Base-by-base conservation (phyloP, 2,329 filamentous ascomycete species). In the Biscogniauxia marginata region DNA sequence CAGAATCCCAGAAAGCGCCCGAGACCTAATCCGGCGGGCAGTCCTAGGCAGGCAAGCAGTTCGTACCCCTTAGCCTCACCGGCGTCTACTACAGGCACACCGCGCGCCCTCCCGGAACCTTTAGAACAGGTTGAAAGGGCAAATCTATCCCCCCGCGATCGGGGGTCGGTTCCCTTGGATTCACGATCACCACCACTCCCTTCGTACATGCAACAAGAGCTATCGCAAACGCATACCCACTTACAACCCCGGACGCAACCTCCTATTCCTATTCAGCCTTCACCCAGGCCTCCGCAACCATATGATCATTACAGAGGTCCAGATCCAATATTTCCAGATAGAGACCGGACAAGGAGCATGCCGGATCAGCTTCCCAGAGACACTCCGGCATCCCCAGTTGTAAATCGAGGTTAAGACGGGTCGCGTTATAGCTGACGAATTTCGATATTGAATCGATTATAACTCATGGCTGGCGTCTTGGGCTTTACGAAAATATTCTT, bases 301-400 rank as follows among this genome's bases (percentile, higher is more conserved):
- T 69, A 70, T 55, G 67, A 68, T 22, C 61, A 60, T 22, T 67
- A 65, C 45, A 65, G 67, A 18, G 54, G 55, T 7, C 56, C 65
- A 49, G 70, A 71, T 55, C 70, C 70, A 20, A 71, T 72, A 51
- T 72, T 71, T 39, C 69, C 69, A 22, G 63, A 70, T 53, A 62
- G 70, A 63, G 68, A 72, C 44, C 66, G 70, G 57, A 63, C 65
- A 21, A 61, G 66, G 49, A 67, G 62, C 50, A 69, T 64, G 24
- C 61, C 67, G 34, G 69, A 71, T 53, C 67, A 66, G 48, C 54
- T 64, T 46, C 44, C 65, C 7, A 67, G 67, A 52, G 62, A 65
- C 25, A 51, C 65, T 8, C 60, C 65, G 30, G 64, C 66, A 56
- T 63, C 67, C n/a, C 64, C 68, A 19, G 64, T 68, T 55, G 60